Evolutionary conservation across 2,329 filamentous ascomycete genomes (phyloP), one percentile per base, ranked within the genome.

Genomic region (Orbilia oligospora): DNA sequence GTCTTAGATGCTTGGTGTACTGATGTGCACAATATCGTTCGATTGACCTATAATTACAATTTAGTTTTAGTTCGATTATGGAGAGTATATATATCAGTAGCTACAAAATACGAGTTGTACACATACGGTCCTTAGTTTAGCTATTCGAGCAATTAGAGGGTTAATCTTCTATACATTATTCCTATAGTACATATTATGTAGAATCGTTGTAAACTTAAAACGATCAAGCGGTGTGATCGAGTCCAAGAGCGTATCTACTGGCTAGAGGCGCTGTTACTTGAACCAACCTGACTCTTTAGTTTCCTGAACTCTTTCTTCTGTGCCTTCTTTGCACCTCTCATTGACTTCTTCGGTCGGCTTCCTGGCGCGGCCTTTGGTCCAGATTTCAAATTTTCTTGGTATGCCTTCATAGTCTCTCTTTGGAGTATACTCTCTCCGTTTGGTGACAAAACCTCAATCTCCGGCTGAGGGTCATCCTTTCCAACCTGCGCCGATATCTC

Each of bases 401-500:
- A 71, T 24, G 75, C 77, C 36, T 76, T 71, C 49, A 82, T 68
- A 49, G 81, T 81, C 75, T 83, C 68, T n/a, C 80, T 72, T 36
- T 66, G 66, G 8, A 67, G 27, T 20, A 80, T 67, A 41, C 71
- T 36, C 78, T 76, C 64, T 18, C 80, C 80, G 58, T 66, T 77
- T 38, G 76, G 53, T 30, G 76, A 58, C 53, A 65, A 77, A n/a
- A 75, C 68, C 82, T 83, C 56, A 65, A 81, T 64, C 55, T 73
- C 16, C 77, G 76, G 82, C 80, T 61, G 85, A 69, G 87, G 84
- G 73, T 87, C 86, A 82, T 85, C 88, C 16, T 87, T 89, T 64
- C 95, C 89, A 9, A 97, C 89, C 85, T 99, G 95, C 2, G 91
- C 91, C 0, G 90, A 91, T 48, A 99, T 84, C 84, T 99, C 96